A percentile compares a stretch with the other conserved stretches of the same genome.
These are phyloP conservation scores for Globisporangium parvum DNA, from an alignment of 352 stramenopile genomes.

Conservation along the genomic window DNA sequence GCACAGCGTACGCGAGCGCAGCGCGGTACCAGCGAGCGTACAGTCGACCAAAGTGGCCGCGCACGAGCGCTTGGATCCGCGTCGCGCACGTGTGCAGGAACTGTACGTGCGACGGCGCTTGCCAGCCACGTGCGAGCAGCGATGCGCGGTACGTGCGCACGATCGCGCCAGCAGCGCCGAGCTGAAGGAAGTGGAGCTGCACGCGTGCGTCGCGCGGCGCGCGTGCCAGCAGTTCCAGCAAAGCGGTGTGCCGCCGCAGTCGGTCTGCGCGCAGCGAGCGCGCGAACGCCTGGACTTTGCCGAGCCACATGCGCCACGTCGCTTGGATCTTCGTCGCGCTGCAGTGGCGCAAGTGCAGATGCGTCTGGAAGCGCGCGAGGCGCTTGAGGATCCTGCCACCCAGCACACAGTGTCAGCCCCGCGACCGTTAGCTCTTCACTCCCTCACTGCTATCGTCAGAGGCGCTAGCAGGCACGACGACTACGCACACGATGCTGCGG, in stretches of 20 bases:
- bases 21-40: conserved; percentile 25
- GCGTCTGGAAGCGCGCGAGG: conserved; percentile 31
- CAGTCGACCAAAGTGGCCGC: conserved; percentile 37
- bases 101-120: conserved; percentile 38
- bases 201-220: conserved; percentile 9
- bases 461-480: background rate
- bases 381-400: conserved; percentile 32
- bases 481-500: conserved; percentile 60
- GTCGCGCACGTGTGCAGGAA: conserved; percentile 37
- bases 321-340: conserved; percentile 57
- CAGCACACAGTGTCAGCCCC: background rate
- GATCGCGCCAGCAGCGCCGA: conserved; percentile 45
- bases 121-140: conserved; percentile 47
- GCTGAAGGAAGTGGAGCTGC: conserved; percentile 37
- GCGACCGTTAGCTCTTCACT: too few species aligned
- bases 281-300: conserved; percentile 43
- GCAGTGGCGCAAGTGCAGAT: conserved; percentile 28
- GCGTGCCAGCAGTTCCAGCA: conserved; percentile 19
- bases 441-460: background rate
- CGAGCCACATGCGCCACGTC: conserved; percentile 74
- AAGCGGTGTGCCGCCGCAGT: conserved; percentile 24
- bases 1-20: conserved; percentile 24
- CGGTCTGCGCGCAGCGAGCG: conserved; percentile 30
- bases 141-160: conserved; percentile 41
- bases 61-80: conserved; percentile 51